Conservation (phyloP, 2,329 filamentous ascomycete species). For the Aspergillus brasiliensis region DNA sequence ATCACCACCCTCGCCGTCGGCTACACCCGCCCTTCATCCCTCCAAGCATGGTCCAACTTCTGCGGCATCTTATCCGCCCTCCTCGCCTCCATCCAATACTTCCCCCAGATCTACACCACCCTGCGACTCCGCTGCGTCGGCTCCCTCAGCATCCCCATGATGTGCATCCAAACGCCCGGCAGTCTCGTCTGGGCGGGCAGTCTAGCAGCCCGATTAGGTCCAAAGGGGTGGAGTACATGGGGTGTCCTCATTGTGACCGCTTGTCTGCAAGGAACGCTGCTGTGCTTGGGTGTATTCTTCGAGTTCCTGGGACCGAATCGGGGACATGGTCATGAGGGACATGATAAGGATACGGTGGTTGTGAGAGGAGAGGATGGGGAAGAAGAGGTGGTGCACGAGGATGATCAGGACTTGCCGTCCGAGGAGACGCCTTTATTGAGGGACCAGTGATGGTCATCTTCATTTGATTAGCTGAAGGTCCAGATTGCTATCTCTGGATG, state of each 20-base stretch:
- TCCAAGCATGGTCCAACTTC: conserved; percentile 80
- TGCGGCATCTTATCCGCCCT: conserved; percentile 77
- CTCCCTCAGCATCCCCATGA: conserved; percentile 93
- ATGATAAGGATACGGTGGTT: conserved; percentile 19
- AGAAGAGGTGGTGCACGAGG: conserved; percentile 11
- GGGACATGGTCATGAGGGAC: conserved; percentile 23
- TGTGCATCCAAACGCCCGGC: conserved; percentile 95
- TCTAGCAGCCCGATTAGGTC: conserved; percentile 75
- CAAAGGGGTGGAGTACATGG: conserved; percentile 92
- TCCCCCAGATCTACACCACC: conserved; percentile 94
- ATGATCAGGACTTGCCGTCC: conserved; percentile 25
- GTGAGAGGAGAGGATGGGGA: conserved; percentile 10
- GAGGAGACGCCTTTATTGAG: conserved; percentile 41
- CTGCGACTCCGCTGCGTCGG: conserved; percentile 82
- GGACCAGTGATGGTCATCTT: conserved; percentile 22
- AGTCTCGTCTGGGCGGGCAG: conserved; percentile 88
- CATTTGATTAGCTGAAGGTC: not conserved
- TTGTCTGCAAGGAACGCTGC: conserved; percentile 75
- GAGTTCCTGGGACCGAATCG: conserved; percentile 52
- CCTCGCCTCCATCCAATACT: conserved; percentile 84
- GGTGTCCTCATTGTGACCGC: conserved; percentile 87
- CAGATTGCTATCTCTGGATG: too few relatives aligned
- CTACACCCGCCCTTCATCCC: conserved; percentile 61
- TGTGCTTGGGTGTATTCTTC: conserved; percentile 80
- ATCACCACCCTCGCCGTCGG: conserved; percentile 66